These are phyloP conservation scores for Rhodamnia rubescens DNA, from an alignment of 345 rosid genomes.

Conservation along the genomic window DNA sequence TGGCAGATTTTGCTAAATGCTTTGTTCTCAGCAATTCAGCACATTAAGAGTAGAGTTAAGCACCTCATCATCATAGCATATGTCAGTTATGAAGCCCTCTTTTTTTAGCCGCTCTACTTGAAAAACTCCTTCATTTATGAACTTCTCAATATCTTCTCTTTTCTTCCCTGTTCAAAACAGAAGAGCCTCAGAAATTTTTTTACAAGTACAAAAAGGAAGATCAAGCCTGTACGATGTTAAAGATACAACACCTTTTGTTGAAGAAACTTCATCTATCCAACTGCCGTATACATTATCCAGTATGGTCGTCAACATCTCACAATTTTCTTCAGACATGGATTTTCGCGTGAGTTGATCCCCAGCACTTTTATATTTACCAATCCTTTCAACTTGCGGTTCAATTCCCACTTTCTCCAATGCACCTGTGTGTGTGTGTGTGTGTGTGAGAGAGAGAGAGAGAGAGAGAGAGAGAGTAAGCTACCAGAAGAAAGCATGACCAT, in stretches of 20 bases:
- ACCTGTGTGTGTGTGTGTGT: conserved; percentile 22
- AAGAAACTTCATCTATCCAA: conserved; percentile 84
- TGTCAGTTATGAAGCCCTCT: conserved; percentile 74
- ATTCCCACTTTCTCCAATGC: conserved; percentile 81
- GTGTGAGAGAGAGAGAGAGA: not conserved
- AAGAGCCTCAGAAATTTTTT: not conserved
- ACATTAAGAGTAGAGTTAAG: not conserved
- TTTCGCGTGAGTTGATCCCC: conserved; percentile 87
- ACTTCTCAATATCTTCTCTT: conserved; percentile 69
- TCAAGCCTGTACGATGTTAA: not conserved
- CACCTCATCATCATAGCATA: conserved; percentile 90
- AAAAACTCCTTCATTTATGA: conserved; percentile 82
- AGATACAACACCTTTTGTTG: conserved; percentile 51
- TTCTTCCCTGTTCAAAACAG: conserved; percentile 50
- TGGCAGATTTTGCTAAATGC: not conserved
- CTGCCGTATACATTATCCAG: conserved; percentile 88
- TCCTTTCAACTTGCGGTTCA: conserved; percentile 82
- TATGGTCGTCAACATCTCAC: conserved; percentile 84
- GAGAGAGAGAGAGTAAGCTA: not conserved
- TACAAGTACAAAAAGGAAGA: not conserved
- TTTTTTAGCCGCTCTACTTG: conserved; percentile 78
- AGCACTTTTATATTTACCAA: conserved; percentile 94
- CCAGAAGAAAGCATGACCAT: not conserved
- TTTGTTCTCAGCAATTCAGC: not conserved
- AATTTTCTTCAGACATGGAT: conserved; percentile 80